Evolutionary conservation across 176 grass and related monocot genomes (phyloP).

Genomic region (sorghum (Sorghum bicolor)): Sorghum_bicolor_NCBIv3 NC_012879.2:57310501-57311000

Average conservation of each 20-base stretch:
- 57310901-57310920: not conserved
- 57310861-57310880: slow-evolving; percentile 81
- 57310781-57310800: slow-evolving; percentile 84
- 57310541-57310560: slow-evolving; percentile 71
- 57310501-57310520: slow-evolving; percentile 52
- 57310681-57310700: not conserved
- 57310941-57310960: slow-evolving; percentile 10
- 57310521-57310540: slow-evolving; percentile 65
- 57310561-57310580: slow-evolving; percentile 63
- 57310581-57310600: slow-evolving; percentile 85
- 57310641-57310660: slow-evolving; percentile 92
- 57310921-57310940: slow-evolving; percentile 1
- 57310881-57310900: slow-evolving; percentile 9
- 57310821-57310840: slow-evolving; percentile 90
- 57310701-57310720: slow-evolving; percentile 27
- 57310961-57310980: slow-evolving; percentile 6
- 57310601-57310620: slow-evolving; percentile 94
- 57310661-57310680: slow-evolving; percentile 15
- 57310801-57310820: slow-evolving; percentile 99
- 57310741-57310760: slow-evolving; percentile 86
- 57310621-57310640: slow-evolving; percentile 91
- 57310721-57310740: slow-evolving; percentile 91
- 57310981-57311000: slow-evolving; percentile 5
- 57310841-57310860: slow-evolving; percentile 84
- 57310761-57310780: slow-evolving; percentile 80